Conservation (phyloP, 2,329 filamentous ascomycete genomes). For the Lachnellula subtilissima region DNA sequence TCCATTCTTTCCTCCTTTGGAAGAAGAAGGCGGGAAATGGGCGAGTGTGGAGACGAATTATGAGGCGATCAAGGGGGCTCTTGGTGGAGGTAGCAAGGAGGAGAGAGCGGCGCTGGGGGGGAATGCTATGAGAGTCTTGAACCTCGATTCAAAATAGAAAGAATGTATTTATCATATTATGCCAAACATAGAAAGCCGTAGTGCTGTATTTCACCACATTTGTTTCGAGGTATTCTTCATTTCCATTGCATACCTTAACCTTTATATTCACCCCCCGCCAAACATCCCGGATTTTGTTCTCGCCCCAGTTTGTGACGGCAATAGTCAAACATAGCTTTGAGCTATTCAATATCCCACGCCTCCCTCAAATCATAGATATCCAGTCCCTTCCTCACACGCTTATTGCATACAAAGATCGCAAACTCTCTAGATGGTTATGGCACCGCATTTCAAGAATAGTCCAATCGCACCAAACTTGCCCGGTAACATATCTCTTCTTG, state of each 20-base stretch:
- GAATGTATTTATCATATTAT: background rate
- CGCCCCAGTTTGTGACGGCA: background rate
- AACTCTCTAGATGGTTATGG: no score
- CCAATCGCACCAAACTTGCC: no score
- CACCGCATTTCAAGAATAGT: no score
- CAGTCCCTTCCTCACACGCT: no score
- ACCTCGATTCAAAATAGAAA: constrained; percentile 10
- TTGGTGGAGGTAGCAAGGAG: constrained; percentile 41
- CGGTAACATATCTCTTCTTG: no score
- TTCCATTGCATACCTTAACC: background rate
- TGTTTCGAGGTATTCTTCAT: no score
- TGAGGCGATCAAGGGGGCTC: constrained; percentile 48
- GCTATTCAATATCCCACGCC: no score
- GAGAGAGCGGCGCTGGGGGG: constrained; percentile 53
- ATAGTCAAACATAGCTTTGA: background rate
- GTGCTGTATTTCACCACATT: background rate
- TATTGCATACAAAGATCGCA: no score
- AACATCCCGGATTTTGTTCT: background rate
- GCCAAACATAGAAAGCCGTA: background rate
- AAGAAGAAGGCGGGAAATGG: constrained; percentile 61
- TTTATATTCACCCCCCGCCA: background rate
- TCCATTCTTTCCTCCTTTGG: constrained; percentile 77
- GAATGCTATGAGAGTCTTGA: constrained; percentile 53
- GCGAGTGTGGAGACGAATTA: constrained; percentile 61
- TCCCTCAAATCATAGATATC: no score